phyloP scores from a whole-genome alignment of 2,329 filamentous ascomycete species.

The Exophiala dermatitidis region DNA sequence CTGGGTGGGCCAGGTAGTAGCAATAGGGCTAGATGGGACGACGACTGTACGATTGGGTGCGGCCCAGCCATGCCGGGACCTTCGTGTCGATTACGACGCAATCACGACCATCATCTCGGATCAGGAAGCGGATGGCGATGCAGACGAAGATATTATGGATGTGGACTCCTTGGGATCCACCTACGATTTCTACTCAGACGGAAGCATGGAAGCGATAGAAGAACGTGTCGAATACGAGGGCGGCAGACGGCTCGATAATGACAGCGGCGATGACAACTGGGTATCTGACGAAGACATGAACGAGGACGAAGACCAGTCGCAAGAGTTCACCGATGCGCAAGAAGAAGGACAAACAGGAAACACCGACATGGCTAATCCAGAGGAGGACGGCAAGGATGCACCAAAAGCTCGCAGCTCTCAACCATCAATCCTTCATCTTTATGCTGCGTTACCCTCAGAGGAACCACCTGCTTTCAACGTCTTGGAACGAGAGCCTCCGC shows the following conservation, averaged over 20 bases:
- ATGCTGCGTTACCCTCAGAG: constrained; percentile 5
- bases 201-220: constrained; percentile 28
- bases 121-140: constrained; percentile 29
- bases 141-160: constrained; percentile 33
- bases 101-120: constrained; percentile 41
- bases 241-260: constrained; percentile 37
- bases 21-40: constrained; percentile 47
- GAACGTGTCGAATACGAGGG: constrained; percentile 40
- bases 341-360: constrained; percentile 15
- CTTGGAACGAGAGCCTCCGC: constrained; percentile 39
- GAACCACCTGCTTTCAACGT: constrained; percentile 33
- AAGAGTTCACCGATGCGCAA: constrained; percentile 14
- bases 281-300: constrained; percentile 36
- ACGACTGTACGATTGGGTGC: constrained; percentile 50
- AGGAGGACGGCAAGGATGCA: neutral
- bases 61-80: constrained; percentile 43
- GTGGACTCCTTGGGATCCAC: constrained; percentile 31
- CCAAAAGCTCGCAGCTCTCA: neutral
- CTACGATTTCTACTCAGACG: constrained; percentile 22
- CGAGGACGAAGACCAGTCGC: too few species aligned
- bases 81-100: constrained; percentile 44
- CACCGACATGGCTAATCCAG: constrained; percentile 10
- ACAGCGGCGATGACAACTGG: constrained; percentile 38
- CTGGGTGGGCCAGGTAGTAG: constrained; percentile 54
- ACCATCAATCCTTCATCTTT: constrained; percentile 1